phyloP scores from a whole-genome alignment of 2,329 filamentous ascomycete genomes.

The Ceratocystis albifundus region DNA sequence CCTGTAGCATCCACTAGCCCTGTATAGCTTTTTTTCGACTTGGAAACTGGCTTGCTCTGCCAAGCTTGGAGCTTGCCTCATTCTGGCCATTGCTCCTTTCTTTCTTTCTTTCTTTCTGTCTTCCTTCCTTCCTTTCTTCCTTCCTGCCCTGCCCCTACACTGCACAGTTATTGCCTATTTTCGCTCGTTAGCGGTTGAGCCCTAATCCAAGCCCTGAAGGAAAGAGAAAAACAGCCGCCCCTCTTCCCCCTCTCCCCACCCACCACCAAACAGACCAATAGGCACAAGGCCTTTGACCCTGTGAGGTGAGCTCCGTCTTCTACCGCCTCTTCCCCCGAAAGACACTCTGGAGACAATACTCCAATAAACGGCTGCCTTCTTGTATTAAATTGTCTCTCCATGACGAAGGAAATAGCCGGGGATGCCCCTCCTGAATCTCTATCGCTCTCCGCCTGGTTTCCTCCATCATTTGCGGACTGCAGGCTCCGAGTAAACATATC shows the following conservation, averaged over 20 bases:
- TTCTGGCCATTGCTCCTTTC: conserved; percentile 15
- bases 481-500: no score
- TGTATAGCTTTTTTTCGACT: no score
- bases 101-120: neutral
- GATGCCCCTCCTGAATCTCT: neutral
- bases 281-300: neutral
- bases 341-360: neutral
- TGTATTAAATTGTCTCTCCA: neutral
- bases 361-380: no score
- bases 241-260: neutral
- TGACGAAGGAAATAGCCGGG: neutral
- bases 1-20: no score
- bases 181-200: neutral
- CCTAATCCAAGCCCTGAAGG: conserved; percentile 2
- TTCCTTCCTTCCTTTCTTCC: neutral
- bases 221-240: neutral
- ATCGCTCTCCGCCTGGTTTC: neutral
- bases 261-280: neutral
- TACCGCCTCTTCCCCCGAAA: neutral
- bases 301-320: neutral
- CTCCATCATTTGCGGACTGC: no score
- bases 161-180: neutral
- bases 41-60: neutral
- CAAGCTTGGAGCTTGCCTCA: conserved; percentile 12
- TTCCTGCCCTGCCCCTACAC: neutral